phyloP scores from a whole-genome alignment of 2,329 filamentous ascomycete genomes.

The Exophiala calicioides region DNA sequence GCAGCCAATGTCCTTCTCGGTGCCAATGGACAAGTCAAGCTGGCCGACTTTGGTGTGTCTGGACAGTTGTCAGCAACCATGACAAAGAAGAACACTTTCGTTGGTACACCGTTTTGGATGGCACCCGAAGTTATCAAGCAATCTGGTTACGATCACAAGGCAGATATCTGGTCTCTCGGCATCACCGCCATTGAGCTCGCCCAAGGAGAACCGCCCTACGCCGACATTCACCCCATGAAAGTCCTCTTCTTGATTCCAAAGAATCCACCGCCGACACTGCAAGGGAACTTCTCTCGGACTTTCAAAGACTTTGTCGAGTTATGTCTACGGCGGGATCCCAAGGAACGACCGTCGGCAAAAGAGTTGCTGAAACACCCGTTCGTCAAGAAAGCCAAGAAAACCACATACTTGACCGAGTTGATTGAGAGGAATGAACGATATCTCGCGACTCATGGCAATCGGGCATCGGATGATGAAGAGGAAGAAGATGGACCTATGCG shows the following conservation, averaged over 20 bases:
- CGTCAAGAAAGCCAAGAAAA: constrained; percentile 87
- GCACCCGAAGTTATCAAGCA: constrained; percentile 98
- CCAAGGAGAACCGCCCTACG: constrained; percentile 88
- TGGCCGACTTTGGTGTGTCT: constrained; percentile 96
- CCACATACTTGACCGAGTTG: constrained; percentile 91
- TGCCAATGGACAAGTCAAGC: constrained; percentile 90
- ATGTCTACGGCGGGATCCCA: constrained; percentile 85
- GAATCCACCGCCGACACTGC: constrained; percentile 79
- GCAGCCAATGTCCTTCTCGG: constrained; percentile 91
- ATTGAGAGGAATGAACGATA: constrained; percentile 89
- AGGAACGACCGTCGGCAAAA: constrained; percentile 80
- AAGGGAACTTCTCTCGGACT: constrained; percentile 76
- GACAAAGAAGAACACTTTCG: constrained; percentile 99
- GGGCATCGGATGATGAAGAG: constrained; percentile 62
- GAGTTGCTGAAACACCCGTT: constrained; percentile 89
- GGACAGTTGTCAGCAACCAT: constrained; percentile 95
- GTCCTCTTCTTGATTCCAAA: constrained; percentile 95
- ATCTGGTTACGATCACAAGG: constrained; percentile 95
- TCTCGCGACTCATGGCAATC: constrained; percentile 75
- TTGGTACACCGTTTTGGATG: constrained; percentile 99
- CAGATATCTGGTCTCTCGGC: constrained; percentile 94
- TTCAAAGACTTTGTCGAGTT: constrained; percentile 84
- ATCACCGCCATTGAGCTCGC: constrained; percentile 93
- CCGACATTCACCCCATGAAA: constrained; percentile 98
- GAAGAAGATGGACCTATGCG: constrained; percentile 45